Evolutionary conservation across 768 basidiomycete species (phyloP).

Genomic region (Russula sp.): DNA sequence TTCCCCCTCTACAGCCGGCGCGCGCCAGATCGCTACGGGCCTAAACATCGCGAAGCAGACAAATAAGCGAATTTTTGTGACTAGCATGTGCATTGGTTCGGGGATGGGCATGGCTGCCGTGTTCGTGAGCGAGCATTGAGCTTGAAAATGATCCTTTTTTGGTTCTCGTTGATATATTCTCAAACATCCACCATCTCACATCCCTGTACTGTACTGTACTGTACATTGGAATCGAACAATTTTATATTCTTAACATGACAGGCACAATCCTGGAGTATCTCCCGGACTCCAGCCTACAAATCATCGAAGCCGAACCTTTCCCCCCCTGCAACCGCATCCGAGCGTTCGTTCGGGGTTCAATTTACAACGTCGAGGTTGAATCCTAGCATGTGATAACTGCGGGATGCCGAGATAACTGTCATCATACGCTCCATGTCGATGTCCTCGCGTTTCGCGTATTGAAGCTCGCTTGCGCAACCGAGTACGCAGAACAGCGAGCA

Average conservation of each 20-base stretch:
- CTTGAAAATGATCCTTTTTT: not conserved
- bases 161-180: not conserved
- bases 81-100: constrained; percentile 86
- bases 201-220: not conserved
- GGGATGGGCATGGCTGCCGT: constrained; percentile 91
- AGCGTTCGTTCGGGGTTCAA: not conserved
- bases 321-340: not conserved
- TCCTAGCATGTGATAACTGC: constrained; percentile 9
- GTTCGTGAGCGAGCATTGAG: constrained; percentile 76
- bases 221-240: constrained; percentile 3
- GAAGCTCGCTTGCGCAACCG: constrained; percentile 14
- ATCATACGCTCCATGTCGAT: not conserved
- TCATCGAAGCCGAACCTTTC: not conserved
- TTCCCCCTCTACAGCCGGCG: constrained; percentile 48
- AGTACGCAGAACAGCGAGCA: not conserved
- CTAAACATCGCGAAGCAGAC: constrained; percentile 76
- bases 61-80: constrained; percentile 71
- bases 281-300: not conserved
- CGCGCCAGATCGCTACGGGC: constrained; percentile 83
- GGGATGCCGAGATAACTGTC: not conserved
- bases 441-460: not conserved
- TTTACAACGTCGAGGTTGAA: not conserved
- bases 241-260: not conserved
- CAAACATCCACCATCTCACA: not conserved
- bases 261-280: not conserved